phyloP scores from a whole-genome alignment of 148 eudicot genomes.

The Hydrangea macrophylla region DNA sequence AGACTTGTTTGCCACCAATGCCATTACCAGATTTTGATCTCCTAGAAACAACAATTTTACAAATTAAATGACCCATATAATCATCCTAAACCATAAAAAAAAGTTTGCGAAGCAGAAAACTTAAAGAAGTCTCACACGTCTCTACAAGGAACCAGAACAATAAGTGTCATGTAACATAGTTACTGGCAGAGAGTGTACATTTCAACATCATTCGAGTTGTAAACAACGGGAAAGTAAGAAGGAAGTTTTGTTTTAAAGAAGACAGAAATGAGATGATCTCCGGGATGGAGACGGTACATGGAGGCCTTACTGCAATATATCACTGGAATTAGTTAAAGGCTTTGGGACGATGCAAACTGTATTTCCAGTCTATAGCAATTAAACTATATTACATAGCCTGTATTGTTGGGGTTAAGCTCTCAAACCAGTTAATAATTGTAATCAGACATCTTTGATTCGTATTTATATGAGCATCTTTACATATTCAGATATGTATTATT shows the following conservation, averaged over 20 bases:
- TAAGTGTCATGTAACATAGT: not conserved
- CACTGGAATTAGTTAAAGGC: no score
- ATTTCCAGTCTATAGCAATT: no score
- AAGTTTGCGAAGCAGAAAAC: not conserved
- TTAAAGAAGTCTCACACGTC: not conserved
- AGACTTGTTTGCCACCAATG: slow-evolving; percentile 43
- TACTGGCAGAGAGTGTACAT: not conserved
- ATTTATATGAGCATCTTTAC: not conserved
- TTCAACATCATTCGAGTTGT: not conserved
- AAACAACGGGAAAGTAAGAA: not conserved
- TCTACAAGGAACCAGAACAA: not conserved
- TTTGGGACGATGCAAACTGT: not conserved
- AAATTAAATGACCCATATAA: not conserved
- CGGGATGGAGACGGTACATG: not conserved
- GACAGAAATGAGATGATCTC: not conserved
- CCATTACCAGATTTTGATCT: slow-evolving; percentile 33
- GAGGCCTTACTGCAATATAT: not conserved
- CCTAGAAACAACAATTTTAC: slow-evolving; percentile 19
- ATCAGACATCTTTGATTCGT: no score
- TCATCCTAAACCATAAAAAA: not conserved
- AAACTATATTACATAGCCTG: no score
- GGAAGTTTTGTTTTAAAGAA: not conserved
- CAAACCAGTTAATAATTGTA: no score
- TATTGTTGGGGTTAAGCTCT: no score
- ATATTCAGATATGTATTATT: no score